Conservation (phyloP, 2,329 filamentous ascomycete species). For the Gaeumannomyces tritici region DNA sequence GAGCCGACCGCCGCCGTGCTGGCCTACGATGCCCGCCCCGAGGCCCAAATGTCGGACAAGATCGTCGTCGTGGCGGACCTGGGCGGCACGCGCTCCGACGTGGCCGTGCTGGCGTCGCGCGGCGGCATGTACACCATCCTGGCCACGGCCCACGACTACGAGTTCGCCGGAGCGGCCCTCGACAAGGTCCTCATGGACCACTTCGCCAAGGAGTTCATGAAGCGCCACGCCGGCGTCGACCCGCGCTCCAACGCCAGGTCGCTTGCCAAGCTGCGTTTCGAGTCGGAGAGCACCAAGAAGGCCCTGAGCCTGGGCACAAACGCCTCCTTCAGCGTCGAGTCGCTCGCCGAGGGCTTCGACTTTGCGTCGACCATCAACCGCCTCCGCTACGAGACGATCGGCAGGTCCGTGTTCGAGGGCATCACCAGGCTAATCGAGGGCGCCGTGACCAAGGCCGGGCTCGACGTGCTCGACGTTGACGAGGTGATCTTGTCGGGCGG, state of each 20-base stretch:
- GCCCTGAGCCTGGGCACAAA: constrained; percentile 80
- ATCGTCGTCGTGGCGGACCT: constrained; percentile 85
- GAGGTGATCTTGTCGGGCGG: constrained; percentile 92
- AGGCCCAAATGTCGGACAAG: constrained; percentile 71
- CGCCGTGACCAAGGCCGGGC: constrained; percentile 80
- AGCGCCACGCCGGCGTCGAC: constrained; percentile 81
- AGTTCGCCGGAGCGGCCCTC: constrained; percentile 75
- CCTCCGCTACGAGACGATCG: constrained; percentile 83
- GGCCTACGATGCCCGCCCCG: constrained; percentile 81
- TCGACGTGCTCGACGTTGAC: constrained; percentile 88
- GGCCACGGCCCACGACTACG: constrained; percentile 90
- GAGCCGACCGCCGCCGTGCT: constrained; percentile 85
- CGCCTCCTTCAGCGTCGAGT: constrained; percentile 88
- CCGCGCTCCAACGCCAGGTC: constrained; percentile 72
- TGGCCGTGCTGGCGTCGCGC: constrained; percentile 80
- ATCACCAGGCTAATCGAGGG: constrained; percentile 80
- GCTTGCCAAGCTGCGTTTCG: constrained; percentile 84
- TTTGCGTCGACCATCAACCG: constrained; percentile 90
- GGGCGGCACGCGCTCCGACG: constrained; percentile 85
- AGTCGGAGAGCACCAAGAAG: constrained; percentile 88
- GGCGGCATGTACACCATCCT: constrained; percentile 95
- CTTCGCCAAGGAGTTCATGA: constrained; percentile 97
- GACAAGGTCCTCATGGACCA: constrained; percentile 91
- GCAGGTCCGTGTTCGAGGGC: constrained; percentile 75
- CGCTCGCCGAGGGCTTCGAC: constrained; percentile 78